These are phyloP conservation scores for Didymella sp. DNA, from an alignment of 2,329 filamentous ascomycete genomes.

Conservation along the genomic window DNA sequence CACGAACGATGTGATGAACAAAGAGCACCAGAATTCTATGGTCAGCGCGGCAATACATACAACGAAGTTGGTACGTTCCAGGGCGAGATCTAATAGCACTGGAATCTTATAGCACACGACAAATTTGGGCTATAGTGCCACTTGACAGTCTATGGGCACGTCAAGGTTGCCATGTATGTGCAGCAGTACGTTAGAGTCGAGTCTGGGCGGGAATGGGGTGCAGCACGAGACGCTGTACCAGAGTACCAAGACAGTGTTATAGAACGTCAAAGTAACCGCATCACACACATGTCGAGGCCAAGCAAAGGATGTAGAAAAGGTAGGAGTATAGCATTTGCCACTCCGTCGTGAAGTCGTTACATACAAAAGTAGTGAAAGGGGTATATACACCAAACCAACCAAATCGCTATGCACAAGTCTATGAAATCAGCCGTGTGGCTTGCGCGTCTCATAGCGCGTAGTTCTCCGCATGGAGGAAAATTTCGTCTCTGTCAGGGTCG, in stretches of 20 bases:
- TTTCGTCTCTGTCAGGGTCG: conserved; percentile 80
- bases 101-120: conserved; percentile 68
- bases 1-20: not conserved
- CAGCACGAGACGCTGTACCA: conserved; percentile 44
- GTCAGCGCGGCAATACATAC: conserved; percentile 42
- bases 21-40: conserved; percentile 37
- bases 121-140: conserved; percentile 66
- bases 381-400: conserved; percentile 27
- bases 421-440: conserved; percentile 2
- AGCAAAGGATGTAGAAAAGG: too few relatives aligned
- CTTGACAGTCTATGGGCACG: conserved; percentile 66
- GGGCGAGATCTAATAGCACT: conserved; percentile 63
- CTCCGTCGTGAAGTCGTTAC: not conserved
- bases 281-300: not conserved
- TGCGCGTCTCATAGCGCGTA: conserved; percentile 72
- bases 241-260: conserved; percentile 20
- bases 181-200: conserved; percentile 61
- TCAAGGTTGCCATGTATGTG: conserved; percentile 65
- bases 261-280: not conserved
- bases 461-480: conserved; percentile 94
- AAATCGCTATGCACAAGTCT: conserved; percentile 38
- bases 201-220: conserved; percentile 61
- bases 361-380: conserved; percentile 26
- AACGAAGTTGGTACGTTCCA: conserved; percentile 56
- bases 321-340: not conserved